Base-by-base conservation (phyloP, 2,329 filamentous ascomycete genomes). In the Phyllosticta capitalensis region DNA sequence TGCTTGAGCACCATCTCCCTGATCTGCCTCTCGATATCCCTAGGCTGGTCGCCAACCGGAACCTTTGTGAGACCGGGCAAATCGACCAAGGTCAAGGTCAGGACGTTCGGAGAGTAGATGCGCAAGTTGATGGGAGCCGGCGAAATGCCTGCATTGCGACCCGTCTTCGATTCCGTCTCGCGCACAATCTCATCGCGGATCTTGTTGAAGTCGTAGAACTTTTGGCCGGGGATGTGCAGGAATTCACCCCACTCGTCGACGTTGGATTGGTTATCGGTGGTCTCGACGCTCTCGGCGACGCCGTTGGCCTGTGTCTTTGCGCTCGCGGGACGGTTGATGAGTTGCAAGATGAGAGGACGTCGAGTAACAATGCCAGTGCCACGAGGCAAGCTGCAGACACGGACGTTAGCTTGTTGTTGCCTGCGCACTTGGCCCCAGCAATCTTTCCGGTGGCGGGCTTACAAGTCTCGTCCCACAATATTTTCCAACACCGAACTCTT, bases 401-500 rank as follows among this genome's bases (percentile, higher is more conserved):
- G 19, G 30, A 20, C 19, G 49, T 59, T 33, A 61, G 56, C 52
- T 54, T n/a, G 38, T 54, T n/a, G 38, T 45, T 45, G 38, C 38
- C 17, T 45, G 38, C 38, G 38, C 38, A 22, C 20, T 17, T 22
- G 19, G 20, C 50, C 19, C 53, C 14, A 33, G 58, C 55, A 59
- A 54, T 56, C 5, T 45, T 45, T 45, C 38, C 52, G 38, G 14
- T 26, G 33, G 53, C 19, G 24, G 61, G 81, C 90, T 79, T 82
- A 97, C 92, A 99, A 99, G 78, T 99, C 94, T 80, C 94, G 85
- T 61, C 94, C 94, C 61, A 99, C 94, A 70, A 99, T 99, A 72
- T 99, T 99, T 77, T 99, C 94, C 70, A 99, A 78, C 67, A 99
- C 94, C 19, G 94, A 99, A 82, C 91, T 96, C 86, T 99, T 99